Evolutionary conservation across 2,329 filamentous ascomycete genomes (phyloP), one percentile per base, ranked within the genome.

Genomic region (Botrytis pseudocinerea): DNA sequence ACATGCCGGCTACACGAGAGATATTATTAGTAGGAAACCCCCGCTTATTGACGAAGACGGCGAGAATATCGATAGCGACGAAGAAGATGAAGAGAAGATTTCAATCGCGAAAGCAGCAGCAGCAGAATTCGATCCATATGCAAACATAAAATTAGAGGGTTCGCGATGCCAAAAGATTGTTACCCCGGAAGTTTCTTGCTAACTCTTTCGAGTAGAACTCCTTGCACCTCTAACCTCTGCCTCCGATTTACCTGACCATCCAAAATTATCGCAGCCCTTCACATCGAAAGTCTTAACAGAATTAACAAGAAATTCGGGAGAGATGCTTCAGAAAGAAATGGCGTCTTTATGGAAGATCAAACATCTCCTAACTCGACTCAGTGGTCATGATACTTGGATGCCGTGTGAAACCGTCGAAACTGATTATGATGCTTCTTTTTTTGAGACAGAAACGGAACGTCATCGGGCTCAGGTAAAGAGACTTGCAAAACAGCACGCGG

Each of bases 271-370:
- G 74, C 86, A 90, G 77, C 90, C 93, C 0, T 96, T 94, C 80
- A 91, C 87, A 22, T 93, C 92, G 68, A 90, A 89, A 76, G 92
- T 91, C 18, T 86, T 96, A 28, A 90, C 89, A 68, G 88, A 93
- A 76, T 87, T 97, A 72, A 89, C 91, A 28, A 85, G 86, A 62
- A 90, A 95, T 82, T 91, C 90, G 71, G 87, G 89, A 76, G 86
- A 88, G 73, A 91, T 93, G 77, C 89, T 93, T 84, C 89, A 93
- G 73, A 91, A 92, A 79, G 93, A 96, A 80, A 92, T 92, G 75
- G 85, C 85, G 40, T 90, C 90, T 8, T 83, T 95, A 18, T 93
- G 91, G 88, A 90, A 89, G 78, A 90, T 93, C 64, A 93, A 93
- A 80, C 89, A 91, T 76, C 83, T 96, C 69, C 86, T 93, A 76